phyloP scores from a whole-genome alignment of 1,284 basidiomycete species.

The Ustilago nuda region DNA sequence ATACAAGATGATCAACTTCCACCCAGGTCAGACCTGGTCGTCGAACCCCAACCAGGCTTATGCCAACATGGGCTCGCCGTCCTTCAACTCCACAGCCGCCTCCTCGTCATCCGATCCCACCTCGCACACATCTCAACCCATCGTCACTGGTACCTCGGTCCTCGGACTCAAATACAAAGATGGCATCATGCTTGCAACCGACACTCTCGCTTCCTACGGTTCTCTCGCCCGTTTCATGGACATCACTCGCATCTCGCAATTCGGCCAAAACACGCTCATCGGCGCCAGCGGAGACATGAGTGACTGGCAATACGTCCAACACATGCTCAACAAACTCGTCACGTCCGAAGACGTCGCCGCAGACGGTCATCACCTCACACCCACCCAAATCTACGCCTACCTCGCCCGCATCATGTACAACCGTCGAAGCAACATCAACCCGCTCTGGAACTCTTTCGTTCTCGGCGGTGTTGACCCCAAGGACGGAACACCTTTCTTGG shows the following conservation, averaged over 20 bases:
- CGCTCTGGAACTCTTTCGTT: constrained; percentile 93
- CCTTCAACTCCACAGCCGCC: constrained; percentile 67
- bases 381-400: constrained; percentile 92
- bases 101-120: constrained; percentile 41
- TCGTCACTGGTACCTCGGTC: constrained; percentile 96
- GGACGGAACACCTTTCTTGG: constrained; percentile 72
- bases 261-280: constrained; percentile 83
- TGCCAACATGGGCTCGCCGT: constrained; percentile 23
- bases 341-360: constrained; percentile 80
- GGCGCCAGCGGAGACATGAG: constrained; percentile 97
- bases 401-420: constrained; percentile 91
- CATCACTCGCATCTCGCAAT: constrained; percentile 84
- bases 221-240: constrained; percentile 97
- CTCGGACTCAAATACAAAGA: constrained; percentile 94
- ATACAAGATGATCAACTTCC: constrained; percentile 40
- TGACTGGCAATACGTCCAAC: constrained; percentile 94
- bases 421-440: constrained; percentile 87
- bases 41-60: constrained; percentile 40
- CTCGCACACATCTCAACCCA: constrained; percentile 77
- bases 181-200: constrained; percentile 98
- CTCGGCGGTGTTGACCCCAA: constrained; percentile 75
- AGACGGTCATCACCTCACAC: constrained; percentile 87
- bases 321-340: constrained; percentile 70
- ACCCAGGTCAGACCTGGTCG: constrained; percentile 55
- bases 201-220: constrained; percentile 97